phyloP scores from a whole-genome alignment of 805 yeast species.

The Candida peoriensis region DNA sequence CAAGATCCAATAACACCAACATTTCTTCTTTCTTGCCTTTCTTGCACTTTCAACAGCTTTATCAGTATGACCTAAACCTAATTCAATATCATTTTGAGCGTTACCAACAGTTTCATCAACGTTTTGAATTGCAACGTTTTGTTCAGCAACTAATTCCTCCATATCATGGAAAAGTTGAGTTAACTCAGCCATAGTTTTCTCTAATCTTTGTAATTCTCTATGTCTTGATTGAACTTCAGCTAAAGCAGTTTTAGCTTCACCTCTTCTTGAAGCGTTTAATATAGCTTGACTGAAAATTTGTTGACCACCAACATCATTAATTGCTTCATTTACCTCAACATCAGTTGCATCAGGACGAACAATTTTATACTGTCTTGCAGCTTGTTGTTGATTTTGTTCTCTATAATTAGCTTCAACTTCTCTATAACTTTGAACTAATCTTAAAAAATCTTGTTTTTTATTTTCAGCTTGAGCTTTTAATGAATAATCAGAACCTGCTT shows the following conservation, averaged over 20 bases:
- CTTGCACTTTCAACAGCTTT: slow-evolving; percentile 86
- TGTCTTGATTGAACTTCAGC: slow-evolving; percentile 96
- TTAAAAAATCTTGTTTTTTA: slow-evolving; percentile 78
- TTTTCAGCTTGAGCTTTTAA: slow-evolving; percentile 89
- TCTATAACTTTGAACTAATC: slow-evolving; percentile 81
- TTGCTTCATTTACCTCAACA: slow-evolving; percentile 77
- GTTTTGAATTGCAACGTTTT: slow-evolving; percentile 80
- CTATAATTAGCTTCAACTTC: slow-evolving; percentile 82
- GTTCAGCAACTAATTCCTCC: slow-evolving; percentile 95
- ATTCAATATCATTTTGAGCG: slow-evolving; percentile 89
- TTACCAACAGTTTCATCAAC: slow-evolving; percentile 73
- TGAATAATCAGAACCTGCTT: slow-evolving; percentile 66
- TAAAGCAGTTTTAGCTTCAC: slow-evolving; percentile 92
- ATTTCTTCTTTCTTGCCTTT: slow-evolving; percentile 85
- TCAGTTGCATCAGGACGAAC: slow-evolving; percentile 83
- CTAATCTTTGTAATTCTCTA: slow-evolving; percentile 89
- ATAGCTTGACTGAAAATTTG: slow-evolving; percentile 95
- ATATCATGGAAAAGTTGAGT: slow-evolving; percentile 92
- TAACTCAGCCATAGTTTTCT: slow-evolving; percentile 91
- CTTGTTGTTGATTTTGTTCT: slow-evolving; percentile 78
- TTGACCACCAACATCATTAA: slow-evolving; percentile 78
- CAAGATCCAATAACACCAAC: slow-evolving; percentile 73
- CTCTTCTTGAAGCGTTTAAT: slow-evolving; percentile 79
- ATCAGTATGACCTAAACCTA: slow-evolving; percentile 90
- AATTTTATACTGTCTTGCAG: slow-evolving; percentile 88